phyloP scores from a whole-genome alignment of 345 rosid species.

The Clausena lansium region DNA sequence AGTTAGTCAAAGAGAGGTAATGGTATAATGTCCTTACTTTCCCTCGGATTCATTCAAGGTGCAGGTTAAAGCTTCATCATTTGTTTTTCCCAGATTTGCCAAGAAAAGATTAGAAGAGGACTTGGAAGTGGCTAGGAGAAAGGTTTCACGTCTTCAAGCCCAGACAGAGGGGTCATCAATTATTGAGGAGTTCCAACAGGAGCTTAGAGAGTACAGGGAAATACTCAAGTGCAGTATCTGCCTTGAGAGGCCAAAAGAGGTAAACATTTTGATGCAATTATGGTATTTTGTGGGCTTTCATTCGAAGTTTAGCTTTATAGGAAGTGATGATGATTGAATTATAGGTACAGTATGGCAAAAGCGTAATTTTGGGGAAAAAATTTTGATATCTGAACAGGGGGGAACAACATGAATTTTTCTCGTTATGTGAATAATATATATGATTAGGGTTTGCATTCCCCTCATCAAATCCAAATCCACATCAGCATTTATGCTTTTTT shows the following conservation, averaged over 20 bases:
- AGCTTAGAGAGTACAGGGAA: conserved; percentile 83
- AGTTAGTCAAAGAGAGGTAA: conserved; percentile 79
- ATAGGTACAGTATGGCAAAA: background rate
- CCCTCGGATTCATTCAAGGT: background rate
- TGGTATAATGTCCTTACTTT: background rate
- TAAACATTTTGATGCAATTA: conserved; percentile 16
- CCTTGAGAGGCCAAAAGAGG: conserved; percentile 88
- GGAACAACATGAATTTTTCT: background rate
- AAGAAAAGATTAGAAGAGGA: conserved; percentile 85
- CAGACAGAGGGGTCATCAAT: conserved; percentile 67
- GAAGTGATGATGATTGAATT: background rate
- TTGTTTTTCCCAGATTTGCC: conserved; percentile 49
- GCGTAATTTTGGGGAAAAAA: background rate
- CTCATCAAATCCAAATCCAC: background rate
- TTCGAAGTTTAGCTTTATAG: background rate
- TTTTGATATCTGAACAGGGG: background rate
- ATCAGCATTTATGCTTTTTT: background rate
- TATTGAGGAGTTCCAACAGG: conserved; percentile 71
- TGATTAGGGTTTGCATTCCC: background rate
- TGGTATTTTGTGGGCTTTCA: conserved; percentile 2
- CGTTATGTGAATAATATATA: background rate
- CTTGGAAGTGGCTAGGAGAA: conserved; percentile 61
- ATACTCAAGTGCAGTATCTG: conserved; percentile 91
- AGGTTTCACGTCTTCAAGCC: conserved; percentile 51
- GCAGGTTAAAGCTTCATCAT: conserved; percentile 9